Conservation (phyloP, 1,284 basidiomycete genomes). For the Stereum hirsutum region DNA sequence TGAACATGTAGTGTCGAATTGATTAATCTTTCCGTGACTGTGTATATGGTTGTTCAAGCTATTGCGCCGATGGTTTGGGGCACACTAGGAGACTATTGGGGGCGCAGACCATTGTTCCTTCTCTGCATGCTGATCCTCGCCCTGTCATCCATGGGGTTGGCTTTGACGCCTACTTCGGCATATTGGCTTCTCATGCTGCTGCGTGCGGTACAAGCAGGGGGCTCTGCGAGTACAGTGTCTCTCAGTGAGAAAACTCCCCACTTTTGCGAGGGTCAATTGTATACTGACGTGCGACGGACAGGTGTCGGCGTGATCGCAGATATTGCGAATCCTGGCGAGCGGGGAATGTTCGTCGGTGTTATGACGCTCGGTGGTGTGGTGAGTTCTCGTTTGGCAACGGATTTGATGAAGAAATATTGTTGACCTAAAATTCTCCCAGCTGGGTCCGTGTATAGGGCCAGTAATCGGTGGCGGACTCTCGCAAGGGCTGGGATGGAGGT, state of each 20-base stretch:
- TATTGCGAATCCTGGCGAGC: slow-evolving; percentile 26
- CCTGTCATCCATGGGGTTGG: slow-evolving; percentile 35
- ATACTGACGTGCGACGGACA: slow-evolving; percentile 6
- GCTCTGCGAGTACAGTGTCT: slow-evolving; percentile 34
- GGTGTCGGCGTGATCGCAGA: slow-evolving; percentile 31
- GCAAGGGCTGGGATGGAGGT: slow-evolving; percentile 61
- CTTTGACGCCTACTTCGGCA: slow-evolving; percentile 31
- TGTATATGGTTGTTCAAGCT: slow-evolving; percentile 74
- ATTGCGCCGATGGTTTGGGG: slow-evolving; percentile 41
- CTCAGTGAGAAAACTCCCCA: slow-evolving; percentile 20
- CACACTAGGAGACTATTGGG: slow-evolving; percentile 33
- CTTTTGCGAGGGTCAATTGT: neutral
- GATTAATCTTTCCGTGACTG: slow-evolving; percentile 71
- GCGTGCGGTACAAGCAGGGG: slow-evolving; percentile 36
- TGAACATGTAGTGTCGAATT: slow-evolving; percentile 55
- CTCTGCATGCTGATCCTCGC: slow-evolving; percentile 29
- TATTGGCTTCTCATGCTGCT: slow-evolving; percentile 41
- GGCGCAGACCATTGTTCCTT: slow-evolving; percentile 36
- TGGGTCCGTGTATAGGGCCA: slow-evolving; percentile 30
- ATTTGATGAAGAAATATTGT: neutral
- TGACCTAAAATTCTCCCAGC: slow-evolving; percentile 12
- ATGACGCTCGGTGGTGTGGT: slow-evolving; percentile 29
- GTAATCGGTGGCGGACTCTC: slow-evolving; percentile 51
- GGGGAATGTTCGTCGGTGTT: slow-evolving; percentile 29
- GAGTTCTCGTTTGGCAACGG: slow-evolving; percentile 3